These are phyloP conservation scores for Fusarium guadeloupense DNA, from an alignment of 2,329 filamentous ascomycete species.

Conservation along the genomic window DNA sequence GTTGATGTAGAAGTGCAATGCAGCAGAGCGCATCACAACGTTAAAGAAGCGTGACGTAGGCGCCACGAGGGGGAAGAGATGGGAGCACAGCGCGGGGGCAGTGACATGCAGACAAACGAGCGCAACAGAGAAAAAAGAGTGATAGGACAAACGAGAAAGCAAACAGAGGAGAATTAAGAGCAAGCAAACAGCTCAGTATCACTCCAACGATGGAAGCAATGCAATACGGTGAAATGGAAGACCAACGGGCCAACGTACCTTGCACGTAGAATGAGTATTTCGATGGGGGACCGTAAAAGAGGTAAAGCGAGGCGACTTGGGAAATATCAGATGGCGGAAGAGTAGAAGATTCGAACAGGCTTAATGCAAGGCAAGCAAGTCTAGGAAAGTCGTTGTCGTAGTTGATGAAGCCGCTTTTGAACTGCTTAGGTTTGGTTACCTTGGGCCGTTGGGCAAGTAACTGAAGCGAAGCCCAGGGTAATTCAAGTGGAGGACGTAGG, in stretches of 20 bases:
- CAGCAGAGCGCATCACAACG: constrained; percentile 28
- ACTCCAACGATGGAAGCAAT: neutral
- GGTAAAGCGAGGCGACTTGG: neutral
- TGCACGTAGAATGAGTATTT: constrained; percentile 1
- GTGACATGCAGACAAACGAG: constrained; percentile 12
- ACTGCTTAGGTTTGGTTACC: constrained; percentile 17
- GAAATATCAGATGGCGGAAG: neutral
- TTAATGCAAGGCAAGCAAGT: constrained; percentile 13
- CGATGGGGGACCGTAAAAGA: neutral
- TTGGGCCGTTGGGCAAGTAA: constrained; percentile 22
- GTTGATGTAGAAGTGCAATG: constrained; percentile 3
- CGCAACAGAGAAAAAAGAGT: neutral
- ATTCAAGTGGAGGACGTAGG: constrained; percentile 8
- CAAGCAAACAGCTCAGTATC: neutral
- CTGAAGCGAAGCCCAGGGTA: neutral
- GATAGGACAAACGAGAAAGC: neutral
- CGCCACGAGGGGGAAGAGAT: constrained; percentile 26
- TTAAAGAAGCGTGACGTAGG: constrained; percentile 39
- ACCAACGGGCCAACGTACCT: constrained; percentile 26
- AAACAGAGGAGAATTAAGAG: neutral
- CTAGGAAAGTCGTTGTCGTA: constrained; percentile 32
- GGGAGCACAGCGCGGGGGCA: constrained; percentile 22
- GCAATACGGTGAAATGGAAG: constrained; percentile 6
- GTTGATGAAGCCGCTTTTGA: constrained; percentile 25
- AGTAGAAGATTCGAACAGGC: neutral